Base-by-base conservation (phyloP, 352 stramenopile species). In the Saprolegnia diclina region DNA sequence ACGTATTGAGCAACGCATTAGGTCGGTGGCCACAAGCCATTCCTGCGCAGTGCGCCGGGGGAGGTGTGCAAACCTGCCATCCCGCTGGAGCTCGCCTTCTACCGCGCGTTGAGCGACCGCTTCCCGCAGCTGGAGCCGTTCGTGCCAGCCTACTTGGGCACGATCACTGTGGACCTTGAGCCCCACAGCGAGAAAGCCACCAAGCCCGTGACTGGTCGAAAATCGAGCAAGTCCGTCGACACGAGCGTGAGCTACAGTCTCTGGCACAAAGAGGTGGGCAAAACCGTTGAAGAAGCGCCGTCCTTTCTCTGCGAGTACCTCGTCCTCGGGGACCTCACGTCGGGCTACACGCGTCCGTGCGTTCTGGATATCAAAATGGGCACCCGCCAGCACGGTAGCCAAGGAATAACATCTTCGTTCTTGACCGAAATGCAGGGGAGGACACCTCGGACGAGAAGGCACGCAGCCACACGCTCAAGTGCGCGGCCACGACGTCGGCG, bases 301-400 rank as follows among this genome's bases (percentile, higher is more conserved):
- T 63, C 45, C 10, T 63, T 62, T 48, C 45, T 69, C 0, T 69
- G 63, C 46, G 53, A 91, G 40, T 92, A 92, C 46, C 77, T 92
- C 19, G 80, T 92, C 4, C 67, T 92, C 11, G 79, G 75, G 4
- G 82, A 91, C 53, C 78, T 92, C 54, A 92, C 82, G n/a, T 72
- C 74, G 56, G 72, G 75, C 24, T 92, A 89, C 72, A 62, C 67
- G 66, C 72, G 78, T 3, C 84, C 84, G 38, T 92, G 82, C 64
- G 82, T 92, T 19, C 72, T 92, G 10, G 84, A 92, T 62, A 86
- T 92, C 61, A 92, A 92, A 55, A 91, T 92, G 82, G 84, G 84
- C 53, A 90, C 84, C 4, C 76, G 82, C 2, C 84, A 92, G 64
- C 84, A 92, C 55, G 84, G 63, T 69, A 63, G 0, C 32, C 6